A percentile compares a stretch with the other conserved stretches of the same genome.
Conservation (phyloP, 2,329 filamentous ascomycete genomes). For the Colletotrichum sp. region DNA sequence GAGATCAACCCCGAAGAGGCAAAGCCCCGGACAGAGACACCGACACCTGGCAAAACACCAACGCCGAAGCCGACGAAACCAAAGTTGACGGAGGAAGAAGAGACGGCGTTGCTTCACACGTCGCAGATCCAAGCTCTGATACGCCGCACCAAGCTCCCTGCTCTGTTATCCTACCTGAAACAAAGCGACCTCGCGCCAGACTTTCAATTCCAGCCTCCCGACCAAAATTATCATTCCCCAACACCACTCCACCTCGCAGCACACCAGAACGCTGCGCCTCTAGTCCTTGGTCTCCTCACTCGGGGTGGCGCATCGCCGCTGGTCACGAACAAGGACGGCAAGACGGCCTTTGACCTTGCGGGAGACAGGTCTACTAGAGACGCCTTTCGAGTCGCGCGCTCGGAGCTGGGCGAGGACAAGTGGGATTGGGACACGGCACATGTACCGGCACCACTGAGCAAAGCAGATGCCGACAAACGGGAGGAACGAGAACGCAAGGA, state of each 20-base stretch:
- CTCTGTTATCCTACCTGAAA: slow-evolving; percentile 81
- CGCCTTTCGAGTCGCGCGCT: slow-evolving; percentile 87
- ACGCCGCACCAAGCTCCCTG: slow-evolving; percentile 87
- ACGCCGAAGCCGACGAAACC: slow-evolving; percentile 55
- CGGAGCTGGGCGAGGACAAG: slow-evolving; percentile 76
- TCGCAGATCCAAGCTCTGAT: slow-evolving; percentile 88
- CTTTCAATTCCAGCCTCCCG: slow-evolving; percentile 77
- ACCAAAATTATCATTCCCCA: slow-evolving; percentile 79
- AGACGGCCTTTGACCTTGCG: slow-evolving; percentile 84
- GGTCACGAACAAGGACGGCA: slow-evolving; percentile 74
- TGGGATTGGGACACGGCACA: slow-evolving; percentile 82
- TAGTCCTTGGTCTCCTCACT: slow-evolving; percentile 78
- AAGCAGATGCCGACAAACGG: slow-evolving; percentile 73
- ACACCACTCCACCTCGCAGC: slow-evolving; percentile 88
- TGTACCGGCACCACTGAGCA: slow-evolving; percentile 74
- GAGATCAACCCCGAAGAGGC: slow-evolving; percentile 72
- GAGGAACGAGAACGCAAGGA: slow-evolving; percentile 74
- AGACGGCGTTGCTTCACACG: slow-evolving; percentile 82
- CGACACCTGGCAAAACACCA: slow-evolving; percentile 37
- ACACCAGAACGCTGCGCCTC: slow-evolving; percentile 76
- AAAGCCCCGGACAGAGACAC: slow-evolving; percentile 44
- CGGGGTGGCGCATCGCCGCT: slow-evolving; percentile 80
- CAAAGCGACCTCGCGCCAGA: slow-evolving; percentile 74
- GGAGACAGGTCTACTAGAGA: slow-evolving; percentile 87
- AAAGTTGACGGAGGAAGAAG: slow-evolving; percentile 82